Conservation (phyloP, 2,329 filamentous ascomycete species). For the Ascochyta pisi region DNA sequence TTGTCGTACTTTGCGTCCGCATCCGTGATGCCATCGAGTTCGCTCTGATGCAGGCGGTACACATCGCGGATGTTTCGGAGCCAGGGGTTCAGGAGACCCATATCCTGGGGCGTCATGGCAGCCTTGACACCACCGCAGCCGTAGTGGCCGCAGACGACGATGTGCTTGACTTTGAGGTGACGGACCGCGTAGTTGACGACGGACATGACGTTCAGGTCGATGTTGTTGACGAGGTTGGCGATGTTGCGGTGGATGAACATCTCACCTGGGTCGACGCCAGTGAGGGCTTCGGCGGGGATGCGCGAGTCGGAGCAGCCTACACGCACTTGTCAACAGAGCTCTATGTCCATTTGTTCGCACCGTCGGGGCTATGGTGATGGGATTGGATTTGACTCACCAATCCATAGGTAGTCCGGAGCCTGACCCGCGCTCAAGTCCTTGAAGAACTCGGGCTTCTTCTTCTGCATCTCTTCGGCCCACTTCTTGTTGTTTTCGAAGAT, state of each 20-base stretch:
- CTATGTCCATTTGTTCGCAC: not conserved
- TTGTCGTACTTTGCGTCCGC: conserved; percentile 40
- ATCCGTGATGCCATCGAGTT: conserved; percentile 62
- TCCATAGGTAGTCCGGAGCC: conserved; percentile 70
- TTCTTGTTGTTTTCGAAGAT: conserved; percentile 73
- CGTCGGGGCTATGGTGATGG: not conserved
- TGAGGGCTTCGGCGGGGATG: conserved; percentile 51
- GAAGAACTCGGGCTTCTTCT: conserved; percentile 70
- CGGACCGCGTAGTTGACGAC: conserved; percentile 52
- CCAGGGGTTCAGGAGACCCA: conserved; percentile 76
- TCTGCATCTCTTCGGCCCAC: conserved; percentile 68
- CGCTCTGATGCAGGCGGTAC: conserved; percentile 72
- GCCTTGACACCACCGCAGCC: conserved; percentile 71
- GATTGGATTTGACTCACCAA: conserved; percentile 36
- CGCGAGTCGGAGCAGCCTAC: conserved; percentile 50
- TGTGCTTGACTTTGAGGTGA: conserved; percentile 65
- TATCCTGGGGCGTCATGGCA: conserved; percentile 68
- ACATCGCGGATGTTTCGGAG: conserved; percentile 77
- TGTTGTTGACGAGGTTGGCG: conserved; percentile 49
- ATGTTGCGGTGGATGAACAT: conserved; percentile 48
- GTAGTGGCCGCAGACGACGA: conserved; percentile 74
- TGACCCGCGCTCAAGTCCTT: conserved; percentile 69
- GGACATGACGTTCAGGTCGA: conserved; percentile 51
- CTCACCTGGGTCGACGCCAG: conserved; percentile 46
- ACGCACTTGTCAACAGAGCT: conserved; percentile 7